Conservation (phyloP, 192 early-diverging fungal species). For the Thamnidium elegans region DNA sequence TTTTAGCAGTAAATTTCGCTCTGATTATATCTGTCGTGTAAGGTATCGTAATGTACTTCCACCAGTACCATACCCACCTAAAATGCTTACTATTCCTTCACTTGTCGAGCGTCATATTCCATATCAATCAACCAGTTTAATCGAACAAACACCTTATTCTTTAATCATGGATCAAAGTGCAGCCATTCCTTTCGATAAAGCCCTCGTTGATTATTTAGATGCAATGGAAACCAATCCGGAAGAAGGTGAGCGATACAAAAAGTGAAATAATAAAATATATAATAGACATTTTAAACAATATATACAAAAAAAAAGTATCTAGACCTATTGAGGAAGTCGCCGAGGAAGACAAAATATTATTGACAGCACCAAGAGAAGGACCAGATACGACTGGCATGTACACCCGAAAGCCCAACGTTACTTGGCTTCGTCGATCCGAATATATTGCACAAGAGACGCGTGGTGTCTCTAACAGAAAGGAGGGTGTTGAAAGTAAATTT, state of each 20-base stretch:
- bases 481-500: slow-evolving; percentile 25
- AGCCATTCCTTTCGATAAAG: slow-evolving; percentile 45
- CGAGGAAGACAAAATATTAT: slow-evolving; percentile 33
- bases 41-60: slow-evolving; percentile 52
- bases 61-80: slow-evolving; percentile 46
- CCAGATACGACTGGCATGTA: slow-evolving; percentile 17
- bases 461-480: slow-evolving; percentile 33
- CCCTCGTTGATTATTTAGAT: slow-evolving; percentile 45
- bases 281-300: neutral
- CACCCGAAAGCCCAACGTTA: slow-evolving; percentile 37
- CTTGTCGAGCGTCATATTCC: slow-evolving; percentile 43
- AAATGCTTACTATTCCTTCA: slow-evolving; percentile 42
- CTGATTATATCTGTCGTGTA: slow-evolving; percentile 40
- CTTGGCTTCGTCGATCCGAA: slow-evolving; percentile 56
- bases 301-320: neutral
- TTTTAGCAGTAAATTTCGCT: slow-evolving; percentile 15
- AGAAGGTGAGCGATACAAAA: slow-evolving; percentile 16
- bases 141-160: slow-evolving; percentile 43
- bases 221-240: slow-evolving; percentile 36
- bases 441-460: slow-evolving; percentile 50
- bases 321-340: slow-evolving; percentile 11
- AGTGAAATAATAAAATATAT: slow-evolving; percentile 1
- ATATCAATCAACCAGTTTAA: slow-evolving; percentile 43
- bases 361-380: slow-evolving; percentile 25
- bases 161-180: slow-evolving; percentile 43